phyloP scores from a whole-genome alignment of 129 eudicot genomes.

The Tagetes patula region DNA sequence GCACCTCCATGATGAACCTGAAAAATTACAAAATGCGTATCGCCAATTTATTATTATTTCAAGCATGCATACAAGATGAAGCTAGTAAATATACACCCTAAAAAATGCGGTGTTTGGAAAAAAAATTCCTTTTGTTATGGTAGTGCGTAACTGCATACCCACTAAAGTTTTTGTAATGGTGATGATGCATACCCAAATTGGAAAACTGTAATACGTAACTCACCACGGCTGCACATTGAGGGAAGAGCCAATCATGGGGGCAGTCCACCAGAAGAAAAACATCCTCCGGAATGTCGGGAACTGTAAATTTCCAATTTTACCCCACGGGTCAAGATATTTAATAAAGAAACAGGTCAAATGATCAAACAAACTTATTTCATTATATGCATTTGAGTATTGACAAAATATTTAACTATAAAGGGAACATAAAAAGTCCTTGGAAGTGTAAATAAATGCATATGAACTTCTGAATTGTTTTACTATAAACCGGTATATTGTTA shows the following conservation, averaged over 20 bases:
- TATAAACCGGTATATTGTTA: not conserved
- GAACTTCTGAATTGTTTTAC: not conserved
- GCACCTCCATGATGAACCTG: constrained; percentile 99
- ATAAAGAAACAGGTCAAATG: not conserved
- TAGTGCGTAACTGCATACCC: not conserved
- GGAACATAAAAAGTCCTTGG: not conserved
- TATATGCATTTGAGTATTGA: not conserved
- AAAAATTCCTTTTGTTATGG: not conserved
- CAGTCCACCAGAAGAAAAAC: constrained; percentile 76
- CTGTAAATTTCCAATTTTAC: constrained; percentile 44
- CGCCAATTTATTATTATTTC: not conserved
- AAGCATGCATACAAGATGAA: not conserved
- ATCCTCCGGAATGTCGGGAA: constrained; percentile 60
- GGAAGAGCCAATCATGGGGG: constrained; percentile 98
- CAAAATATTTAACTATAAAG: not conserved
- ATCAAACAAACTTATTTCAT: not conserved
- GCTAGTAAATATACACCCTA: not conserved
- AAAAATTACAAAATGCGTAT: not conserved
- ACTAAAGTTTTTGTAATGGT: not conserved
- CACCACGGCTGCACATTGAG: constrained; percentile 96
- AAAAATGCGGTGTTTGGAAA: not conserved
- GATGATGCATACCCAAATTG: not conserved
- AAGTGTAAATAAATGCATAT: not conserved
- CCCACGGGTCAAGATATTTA: not conserved
- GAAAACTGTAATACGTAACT: constrained; percentile 37